Evolutionary conservation across 495 filamentous ascomycete genomes (phyloP), one percentile per base, ranked within the genome.

Genomic region (Ascobolus immersus): DNA sequence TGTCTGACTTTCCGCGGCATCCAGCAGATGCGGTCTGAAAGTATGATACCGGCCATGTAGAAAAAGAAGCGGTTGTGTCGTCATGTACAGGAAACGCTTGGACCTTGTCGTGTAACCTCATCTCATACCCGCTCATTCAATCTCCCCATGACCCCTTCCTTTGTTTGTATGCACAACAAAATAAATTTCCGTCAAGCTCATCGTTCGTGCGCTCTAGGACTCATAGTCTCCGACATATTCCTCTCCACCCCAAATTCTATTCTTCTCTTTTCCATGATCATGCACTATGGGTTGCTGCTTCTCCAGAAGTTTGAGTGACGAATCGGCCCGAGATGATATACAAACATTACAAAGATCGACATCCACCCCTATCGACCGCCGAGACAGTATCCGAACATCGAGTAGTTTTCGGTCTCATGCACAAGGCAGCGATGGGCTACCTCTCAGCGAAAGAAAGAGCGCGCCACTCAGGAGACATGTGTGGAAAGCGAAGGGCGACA

Each of bases 401-500:
- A 21, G 32, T 20, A 27, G 33, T 23, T 37, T 6, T 20, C 6
- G 33, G 17, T 17, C 13, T 20, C 33, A 11, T 17, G 9, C 36
- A 14, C 18, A 11, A 14, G 22, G 17, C 6, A 5, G 17, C 6
- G 10, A 39, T 21, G 4, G 24, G 4, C 28, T 36, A 15, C 39
- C 58, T 1, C 41, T 64, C 13, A 44, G 40, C 14, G 53, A 62
- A 36, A 60, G 64, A 39, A 61, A 58, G 39, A 67, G 64, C 21
- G 46, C 54, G 17, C 64, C 64, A 2, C 49, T 68, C 31, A 56
- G 56, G 17, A 48, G 39, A 0, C 64, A 67, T 45, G 39, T 55
- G 12, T 67, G 64, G 61, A 51, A 53, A 20, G 52, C 58, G 39
- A 61, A 63, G 39, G 54, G 52, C 6, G 58, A 54, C 12, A 71